Base-by-base conservation (phyloP, 2,329 filamentous ascomycete species). In the Knufia fluminis region DNA sequence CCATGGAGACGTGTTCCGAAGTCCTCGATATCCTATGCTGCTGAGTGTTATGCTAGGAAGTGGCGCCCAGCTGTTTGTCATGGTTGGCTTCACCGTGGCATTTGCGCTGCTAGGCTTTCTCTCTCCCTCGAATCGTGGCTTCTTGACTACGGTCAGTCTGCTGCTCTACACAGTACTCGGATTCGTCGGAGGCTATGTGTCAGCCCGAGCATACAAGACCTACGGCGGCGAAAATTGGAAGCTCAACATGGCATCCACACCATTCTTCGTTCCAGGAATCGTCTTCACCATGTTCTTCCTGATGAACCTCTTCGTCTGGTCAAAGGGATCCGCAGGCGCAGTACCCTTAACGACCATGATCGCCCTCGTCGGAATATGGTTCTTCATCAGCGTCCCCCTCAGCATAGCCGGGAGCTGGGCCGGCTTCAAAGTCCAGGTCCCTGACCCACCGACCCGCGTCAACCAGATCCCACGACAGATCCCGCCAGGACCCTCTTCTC, bases 391-490 rank as follows among this genome's bases (percentile, higher is more conserved):
- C 32, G 85, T 97, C 2, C 92, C 92, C 4, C 77, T 97, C 38
- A 95, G 89, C 23, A 78, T 95, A 53, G 83, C 81, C 6, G 92
- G 92, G 47, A 94, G 88, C 39, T 98, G 90, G 89, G 66, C 97
- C 38, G 92, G 89, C 26, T 97, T 97, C 76, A 87, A 84, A 55
- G 79, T 83, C 57, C 64, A 72, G 60, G 74, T 78, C 10, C 74
- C 94, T 47, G 80, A 89, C 61, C 71, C 88, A 1, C 91, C 92
- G 0, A 90, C 94, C 20, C 86, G 87, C 60, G 95, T 88, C 46
- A 98, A 98, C 75, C 92, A 98, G 71, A 98, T 98, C 57, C 92
- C 92, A 0, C 85, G 92, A 52, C 92, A 98, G 70, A 94, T 98
- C 45, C 92, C 92, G 9, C 88, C 86, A 0, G 78, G 82, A 41